These are phyloP conservation scores for Hypoxylon cercidicola DNA, from an alignment of 495 filamentous ascomycete genomes.

Conservation along the genomic window DNA sequence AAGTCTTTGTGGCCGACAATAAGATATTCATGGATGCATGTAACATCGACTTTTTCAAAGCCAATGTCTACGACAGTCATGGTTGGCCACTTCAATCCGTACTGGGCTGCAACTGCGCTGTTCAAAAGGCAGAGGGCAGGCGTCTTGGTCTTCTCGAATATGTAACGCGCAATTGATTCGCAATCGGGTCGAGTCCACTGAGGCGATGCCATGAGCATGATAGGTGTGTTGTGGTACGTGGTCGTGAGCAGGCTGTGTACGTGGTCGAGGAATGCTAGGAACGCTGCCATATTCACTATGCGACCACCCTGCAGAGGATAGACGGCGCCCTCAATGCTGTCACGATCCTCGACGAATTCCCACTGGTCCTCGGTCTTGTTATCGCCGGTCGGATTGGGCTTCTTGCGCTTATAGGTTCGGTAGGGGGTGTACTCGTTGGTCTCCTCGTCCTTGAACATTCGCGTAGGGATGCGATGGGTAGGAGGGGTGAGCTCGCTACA, in stretches of 20 bases:
- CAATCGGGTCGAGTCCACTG: conserved; percentile 85
- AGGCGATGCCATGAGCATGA: conserved; percentile 86
- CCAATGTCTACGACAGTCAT: conserved; percentile 91
- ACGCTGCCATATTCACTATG: conserved; percentile 88
- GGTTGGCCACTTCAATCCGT: conserved; percentile 79
- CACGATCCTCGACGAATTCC: conserved; percentile 85
- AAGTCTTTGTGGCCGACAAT: conserved; percentile 59
- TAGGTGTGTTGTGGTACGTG: conserved; percentile 88
- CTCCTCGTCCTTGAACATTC: conserved; percentile 90
- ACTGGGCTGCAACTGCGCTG: conserved; percentile 81
- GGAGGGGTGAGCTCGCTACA: conserved; percentile 93
- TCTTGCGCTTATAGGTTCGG: conserved; percentile 77
- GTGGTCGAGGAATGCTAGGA: conserved; percentile 89
- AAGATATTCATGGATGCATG: conserved; percentile 81
- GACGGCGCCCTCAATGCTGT: conserved; percentile 87
- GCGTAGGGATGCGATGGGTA: conserved; percentile 80
- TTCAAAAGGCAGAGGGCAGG: conserved; percentile 90
- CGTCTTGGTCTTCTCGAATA: conserved; percentile 96
- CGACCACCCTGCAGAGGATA: conserved; percentile 85
- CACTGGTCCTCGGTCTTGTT: conserved; percentile 49
- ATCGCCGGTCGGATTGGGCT: conserved; percentile 56
- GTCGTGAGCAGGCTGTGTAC: conserved; percentile 87
- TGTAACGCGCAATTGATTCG: conserved; percentile 85
- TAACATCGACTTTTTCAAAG: conserved; percentile 89
- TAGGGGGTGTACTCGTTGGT: conserved; percentile 84